Percentiles rank a stretch among this genome's conserved stretches.
Conservation (phyloP, 257 asterid species). For the Nicotiana noctiflora region DNA sequence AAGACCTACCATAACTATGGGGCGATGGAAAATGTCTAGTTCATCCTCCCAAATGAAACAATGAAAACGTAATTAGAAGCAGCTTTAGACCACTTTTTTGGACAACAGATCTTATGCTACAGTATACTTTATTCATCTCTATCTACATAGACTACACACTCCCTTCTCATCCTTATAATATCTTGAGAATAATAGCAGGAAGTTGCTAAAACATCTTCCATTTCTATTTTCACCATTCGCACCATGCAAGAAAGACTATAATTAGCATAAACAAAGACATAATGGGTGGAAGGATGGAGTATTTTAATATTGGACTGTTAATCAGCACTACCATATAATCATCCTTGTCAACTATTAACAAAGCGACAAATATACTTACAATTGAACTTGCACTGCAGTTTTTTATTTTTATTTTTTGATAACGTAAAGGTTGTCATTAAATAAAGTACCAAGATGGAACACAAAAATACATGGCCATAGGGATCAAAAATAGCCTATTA, state of each 20-base stretch:
- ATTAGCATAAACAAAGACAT: not conserved
- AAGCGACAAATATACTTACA: not conserved
- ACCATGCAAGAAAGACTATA: not conserved
- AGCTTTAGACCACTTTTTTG: constrained; percentile 1
- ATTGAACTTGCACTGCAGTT: not conserved
- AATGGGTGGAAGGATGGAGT: not conserved
- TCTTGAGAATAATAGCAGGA: not conserved
- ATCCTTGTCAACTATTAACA: not conserved
- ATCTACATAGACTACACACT: not conserved
- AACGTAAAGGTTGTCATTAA: no score
- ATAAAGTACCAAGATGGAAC: no score
- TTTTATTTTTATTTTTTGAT: no score
- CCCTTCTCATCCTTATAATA: not conserved
- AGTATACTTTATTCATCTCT: not conserved
- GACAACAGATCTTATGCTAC: not conserved
- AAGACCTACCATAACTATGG: not conserved
- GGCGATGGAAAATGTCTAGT: no score
- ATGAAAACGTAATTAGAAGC: not conserved
- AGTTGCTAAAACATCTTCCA: constrained; percentile 1
- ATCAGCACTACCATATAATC: not conserved
- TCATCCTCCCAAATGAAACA: no score
- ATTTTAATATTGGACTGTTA: not conserved
- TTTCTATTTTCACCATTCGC: not conserved
- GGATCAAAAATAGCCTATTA: no score
- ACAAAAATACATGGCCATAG: no score